Evolutionary conservation across 2,329 filamentous ascomycete species (phyloP).

Genomic region (Sclerotinia spermophila): DNA sequence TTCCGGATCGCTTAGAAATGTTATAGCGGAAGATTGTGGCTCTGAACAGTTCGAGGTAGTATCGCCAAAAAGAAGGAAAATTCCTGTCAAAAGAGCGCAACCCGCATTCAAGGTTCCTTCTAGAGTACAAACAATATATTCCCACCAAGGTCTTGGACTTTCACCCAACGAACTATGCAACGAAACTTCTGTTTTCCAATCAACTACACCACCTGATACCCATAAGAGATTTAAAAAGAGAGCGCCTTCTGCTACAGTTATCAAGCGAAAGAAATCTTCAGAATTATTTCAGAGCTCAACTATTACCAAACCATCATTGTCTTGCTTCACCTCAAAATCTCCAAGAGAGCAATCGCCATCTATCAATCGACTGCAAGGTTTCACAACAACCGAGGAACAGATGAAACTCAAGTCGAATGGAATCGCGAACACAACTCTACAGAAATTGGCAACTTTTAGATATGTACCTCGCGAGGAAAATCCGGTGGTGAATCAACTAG

Average conservation of each 20-base stretch:
- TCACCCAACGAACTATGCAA: neutral
- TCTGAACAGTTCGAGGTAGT: neutral
- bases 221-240: conserved; percentile 19
- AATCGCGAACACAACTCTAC: conserved; percentile 20
- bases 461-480: conserved; percentile 6
- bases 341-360: conserved; percentile 2
- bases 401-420: conserved; percentile 7
- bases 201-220: conserved; percentile 23
- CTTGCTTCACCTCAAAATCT: conserved; percentile 14
- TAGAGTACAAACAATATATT: neutral
- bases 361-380: conserved; percentile 26
- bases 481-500: neutral
- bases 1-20: conserved; percentile 16
- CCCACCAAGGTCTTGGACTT: neutral
- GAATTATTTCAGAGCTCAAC: conserved; percentile 27
- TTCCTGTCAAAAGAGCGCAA: neutral
- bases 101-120: conserved; percentile 11
- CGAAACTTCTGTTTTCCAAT: conserved; percentile 13
- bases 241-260: conserved; percentile 10
- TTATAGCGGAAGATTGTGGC: neutral
- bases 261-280: conserved; percentile 13
- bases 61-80: conserved; percentile 6
- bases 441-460: conserved; percentile 19
- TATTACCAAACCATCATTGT: conserved; percentile 28
- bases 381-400: conserved; percentile 32